These are phyloP conservation scores for Teunomyces cretensis DNA, from an alignment of 805 yeast genomes.

Conservation along the genomic window DNA sequence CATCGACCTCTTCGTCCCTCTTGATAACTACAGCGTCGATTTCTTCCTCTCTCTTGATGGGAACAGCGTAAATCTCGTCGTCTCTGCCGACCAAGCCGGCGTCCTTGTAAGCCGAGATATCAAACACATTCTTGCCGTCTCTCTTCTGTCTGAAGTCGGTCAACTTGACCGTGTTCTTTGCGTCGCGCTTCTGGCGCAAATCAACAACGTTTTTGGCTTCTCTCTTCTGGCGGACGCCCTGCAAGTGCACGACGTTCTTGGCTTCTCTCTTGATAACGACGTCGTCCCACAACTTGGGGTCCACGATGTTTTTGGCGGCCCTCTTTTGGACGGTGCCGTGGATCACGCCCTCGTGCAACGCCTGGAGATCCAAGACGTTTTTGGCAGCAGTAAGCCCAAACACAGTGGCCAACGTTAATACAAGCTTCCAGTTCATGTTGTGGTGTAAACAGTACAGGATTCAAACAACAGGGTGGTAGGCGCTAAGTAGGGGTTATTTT, in stretches of 20 bases:
- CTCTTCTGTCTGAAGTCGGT: slow-evolving; percentile 3
- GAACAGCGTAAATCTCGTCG: slow-evolving; percentile 2
- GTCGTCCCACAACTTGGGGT: not conserved
- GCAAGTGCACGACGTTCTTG: not conserved
- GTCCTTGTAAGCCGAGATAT: slow-evolving; percentile 6
- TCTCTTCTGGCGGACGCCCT: not conserved
- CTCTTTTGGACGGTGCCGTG: slow-evolving; percentile 3
- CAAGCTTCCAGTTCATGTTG: slow-evolving; percentile 2
- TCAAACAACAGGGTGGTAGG: no score
- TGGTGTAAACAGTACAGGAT: not conserved
- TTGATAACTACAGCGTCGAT: no score
- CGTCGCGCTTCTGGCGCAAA: slow-evolving; percentile 10
- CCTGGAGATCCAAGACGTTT: not conserved
- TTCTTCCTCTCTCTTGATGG: not conserved
- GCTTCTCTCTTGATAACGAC: slow-evolving; percentile 1
- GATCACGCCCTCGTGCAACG: no score
- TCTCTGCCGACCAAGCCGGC: slow-evolving; percentile 3
- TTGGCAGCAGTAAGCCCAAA: not conserved
- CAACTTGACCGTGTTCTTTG: slow-evolving; percentile 13
- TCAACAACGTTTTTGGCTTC: slow-evolving; percentile 9
- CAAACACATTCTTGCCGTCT: slow-evolving; percentile 6
- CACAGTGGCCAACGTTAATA: not conserved
- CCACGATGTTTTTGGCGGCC: slow-evolving; percentile 9
- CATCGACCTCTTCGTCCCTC: no score
- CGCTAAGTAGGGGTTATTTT: not conserved